These are phyloP conservation scores for Colletotrichum tofieldiae DNA, from an alignment of 2,329 filamentous ascomycete species.

Conservation along the genomic window DNA sequence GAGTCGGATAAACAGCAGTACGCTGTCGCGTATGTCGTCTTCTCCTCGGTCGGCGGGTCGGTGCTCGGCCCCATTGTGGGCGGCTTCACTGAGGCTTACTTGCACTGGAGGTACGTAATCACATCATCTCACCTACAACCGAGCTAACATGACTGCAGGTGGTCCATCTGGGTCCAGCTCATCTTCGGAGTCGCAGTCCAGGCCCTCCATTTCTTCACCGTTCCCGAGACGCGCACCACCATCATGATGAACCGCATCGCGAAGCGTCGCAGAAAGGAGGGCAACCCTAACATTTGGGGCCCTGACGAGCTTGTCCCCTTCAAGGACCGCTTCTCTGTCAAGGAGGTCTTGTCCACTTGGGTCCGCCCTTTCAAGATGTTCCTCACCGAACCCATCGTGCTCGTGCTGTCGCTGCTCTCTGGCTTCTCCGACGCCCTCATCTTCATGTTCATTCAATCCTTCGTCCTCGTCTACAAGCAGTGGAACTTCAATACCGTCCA, in stretches of 20 bases:
- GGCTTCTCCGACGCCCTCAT: constrained; percentile 83
- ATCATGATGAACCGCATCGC: constrained; percentile 86
- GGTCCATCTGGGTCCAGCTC: constrained; percentile 89
- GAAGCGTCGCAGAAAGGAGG: constrained; percentile 77
- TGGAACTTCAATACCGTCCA: constrained; percentile 74
- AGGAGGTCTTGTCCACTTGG: constrained; percentile 72
- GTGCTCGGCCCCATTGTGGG: constrained; percentile 85
- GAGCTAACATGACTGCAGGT: constrained; percentile 47
- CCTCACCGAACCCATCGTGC: constrained; percentile 81
- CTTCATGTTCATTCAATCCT: constrained; percentile 84
- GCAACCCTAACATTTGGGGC: constrained; percentile 76
- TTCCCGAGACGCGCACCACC: constrained; percentile 84
- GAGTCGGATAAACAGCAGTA: constrained; percentile 81
- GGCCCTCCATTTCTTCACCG: constrained; percentile 75
- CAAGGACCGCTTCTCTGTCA: constrained; percentile 70
- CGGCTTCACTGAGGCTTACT: constrained; percentile 79
- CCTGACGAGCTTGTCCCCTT: constrained; percentile 79
- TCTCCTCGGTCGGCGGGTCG: constrained; percentile 84
- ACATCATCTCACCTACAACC: neutral
- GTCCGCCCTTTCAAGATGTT: constrained; percentile 81
- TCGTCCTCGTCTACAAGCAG: constrained; percentile 76
- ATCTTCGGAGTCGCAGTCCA: constrained; percentile 83
- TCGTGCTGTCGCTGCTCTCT: constrained; percentile 78
- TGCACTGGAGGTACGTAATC: constrained; percentile 73
- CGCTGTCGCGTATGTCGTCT: constrained; percentile 82